Evolutionary conservation across 345 rosid genomes (phyloP), one percentile per base, ranked within the genome.

Genomic region (Gossypium ekmanianum): DNA sequence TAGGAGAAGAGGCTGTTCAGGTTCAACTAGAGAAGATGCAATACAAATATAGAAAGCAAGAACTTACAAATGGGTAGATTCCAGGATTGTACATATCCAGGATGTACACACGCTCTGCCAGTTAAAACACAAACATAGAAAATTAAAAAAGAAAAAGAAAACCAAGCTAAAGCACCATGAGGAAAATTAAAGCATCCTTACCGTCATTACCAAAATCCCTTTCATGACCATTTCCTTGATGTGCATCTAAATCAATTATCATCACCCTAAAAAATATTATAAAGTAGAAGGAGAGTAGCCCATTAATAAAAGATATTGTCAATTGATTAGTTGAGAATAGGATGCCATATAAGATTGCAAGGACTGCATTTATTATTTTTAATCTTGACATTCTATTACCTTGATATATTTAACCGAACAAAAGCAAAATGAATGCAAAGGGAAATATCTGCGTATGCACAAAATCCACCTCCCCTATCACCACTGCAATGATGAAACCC

Each of bases 161-260:
- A 41, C 54, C 29, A 74, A 56, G 57, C 9, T 8, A 77, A 74
- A 82, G 9, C 24, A 71, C 64, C 67, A 50, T 9, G 20, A 76
- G 13, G 43, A 43, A 61, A 27, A 7, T 14, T 27, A 14, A 54
- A 45, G 34, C 55, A 66, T 72, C 79, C 91, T 64, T 89, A 92
- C 98, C 77, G 66, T 94, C 98, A 83, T 81, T 43, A 16, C 91
- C 82, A 59, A 92, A 94, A 84, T 94, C 98, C 80, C 56, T 90
- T 81, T 93, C 99, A 41, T 94, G 97, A 82, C 98, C 99, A 78
- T 94, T 94, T 74, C 99, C 99, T 87, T 94, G 99, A 84, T 94
- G 98, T 45, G 98, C 98, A 79, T 94, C 98, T 3, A 94, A 91
- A 93, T 94, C 99, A 80, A 94, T 87, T 73, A 94, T 90, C 98